These are phyloP conservation scores for Plasmodium relictum DNA, from an alignment of 169 alveolate genomes.

Conservation along the genomic window DNA sequence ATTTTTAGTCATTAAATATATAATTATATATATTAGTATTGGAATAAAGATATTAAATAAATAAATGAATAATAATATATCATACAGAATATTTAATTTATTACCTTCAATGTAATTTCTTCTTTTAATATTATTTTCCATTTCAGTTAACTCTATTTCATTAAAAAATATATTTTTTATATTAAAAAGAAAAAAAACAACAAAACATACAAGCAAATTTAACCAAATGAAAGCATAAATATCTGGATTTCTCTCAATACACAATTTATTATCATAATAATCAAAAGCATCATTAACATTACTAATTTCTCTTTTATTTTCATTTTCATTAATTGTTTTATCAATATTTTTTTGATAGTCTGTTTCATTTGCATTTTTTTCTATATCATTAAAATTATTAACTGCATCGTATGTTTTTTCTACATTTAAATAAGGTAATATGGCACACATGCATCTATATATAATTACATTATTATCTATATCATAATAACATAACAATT, in stretches of 20 bases:
- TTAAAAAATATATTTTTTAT: slow-evolving; percentile 33
- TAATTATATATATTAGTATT: slow-evolving; percentile 7
- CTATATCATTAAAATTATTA: slow-evolving; percentile 36
- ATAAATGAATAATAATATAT: slow-evolving; percentile 19
- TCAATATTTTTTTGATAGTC: background rate
- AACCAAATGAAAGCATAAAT: slow-evolving; percentile 66
- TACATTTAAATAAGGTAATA: slow-evolving; percentile 55
- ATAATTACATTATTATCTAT: slow-evolving; percentile 65
- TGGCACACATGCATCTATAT: slow-evolving; percentile 75
- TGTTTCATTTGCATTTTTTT: background rate
- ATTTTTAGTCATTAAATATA: slow-evolving; percentile 35
- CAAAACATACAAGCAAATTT: slow-evolving; percentile 37
- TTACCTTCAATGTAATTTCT: background rate
- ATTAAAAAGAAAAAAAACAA: slow-evolving; percentile 58
- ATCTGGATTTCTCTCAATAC: slow-evolving; percentile 66
- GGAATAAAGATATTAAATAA: slow-evolving; percentile 26
- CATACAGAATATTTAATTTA: slow-evolving; percentile 33
- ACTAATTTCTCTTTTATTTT: slow-evolving; percentile 31
- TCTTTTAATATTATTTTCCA: background rate
- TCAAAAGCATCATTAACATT: slow-evolving; percentile 52
- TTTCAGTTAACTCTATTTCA: background rate
- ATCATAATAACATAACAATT: slow-evolving; percentile 33
- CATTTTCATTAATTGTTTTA: background rate
- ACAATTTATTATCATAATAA: slow-evolving; percentile 56
- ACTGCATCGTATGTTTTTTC: slow-evolving; percentile 32